These are phyloP conservation scores for Hymenochaete sp. DNA, from an alignment of 1,284 basidiomycete genomes.

Conservation along the genomic window DNA sequence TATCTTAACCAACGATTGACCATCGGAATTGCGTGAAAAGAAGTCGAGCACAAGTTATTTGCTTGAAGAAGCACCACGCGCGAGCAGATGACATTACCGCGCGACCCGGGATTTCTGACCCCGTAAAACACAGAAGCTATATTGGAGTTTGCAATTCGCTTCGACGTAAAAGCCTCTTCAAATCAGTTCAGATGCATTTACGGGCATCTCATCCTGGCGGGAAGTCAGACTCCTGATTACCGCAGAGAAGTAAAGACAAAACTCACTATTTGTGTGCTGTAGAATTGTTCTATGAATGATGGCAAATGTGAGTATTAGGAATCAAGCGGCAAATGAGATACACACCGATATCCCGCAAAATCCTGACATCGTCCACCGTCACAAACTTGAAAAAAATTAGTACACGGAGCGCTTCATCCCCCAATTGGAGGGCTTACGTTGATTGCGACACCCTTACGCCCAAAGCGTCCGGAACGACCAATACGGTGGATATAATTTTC, in stretches of 20 bases:
- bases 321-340: conserved; percentile 8
- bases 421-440: conserved; percentile 49
- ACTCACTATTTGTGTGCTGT: conserved; percentile 80
- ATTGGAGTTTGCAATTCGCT: too few species aligned
- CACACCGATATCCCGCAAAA: conserved; percentile 82
- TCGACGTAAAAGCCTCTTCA: too few species aligned
- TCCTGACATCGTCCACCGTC: conserved; percentile 83
- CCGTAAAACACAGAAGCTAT: too few species aligned
- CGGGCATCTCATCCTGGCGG: conserved; percentile 84
- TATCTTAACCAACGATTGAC: too few species aligned
- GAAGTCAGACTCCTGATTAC: conserved; percentile 18
- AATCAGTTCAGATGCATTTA: conserved; percentile 83
- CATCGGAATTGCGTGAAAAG: too few species aligned
- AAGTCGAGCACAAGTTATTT: too few species aligned
- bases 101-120: too few species aligned
- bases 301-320: conserved; percentile 16
- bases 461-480: conserved; percentile 91
- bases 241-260: conserved; percentile 10
- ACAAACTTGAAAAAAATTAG: conserved; percentile 56
- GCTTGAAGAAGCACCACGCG: too few species aligned
- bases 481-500: conserved; percentile 99
- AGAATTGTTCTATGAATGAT: conserved; percentile 62
- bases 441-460: conserved; percentile 88
- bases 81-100: too few species aligned
- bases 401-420: conserved; percentile 4